Evolutionary conservation across 1,139 yeast species (phyloP).

Genomic region (Geotrichum aggregatum): DNA sequence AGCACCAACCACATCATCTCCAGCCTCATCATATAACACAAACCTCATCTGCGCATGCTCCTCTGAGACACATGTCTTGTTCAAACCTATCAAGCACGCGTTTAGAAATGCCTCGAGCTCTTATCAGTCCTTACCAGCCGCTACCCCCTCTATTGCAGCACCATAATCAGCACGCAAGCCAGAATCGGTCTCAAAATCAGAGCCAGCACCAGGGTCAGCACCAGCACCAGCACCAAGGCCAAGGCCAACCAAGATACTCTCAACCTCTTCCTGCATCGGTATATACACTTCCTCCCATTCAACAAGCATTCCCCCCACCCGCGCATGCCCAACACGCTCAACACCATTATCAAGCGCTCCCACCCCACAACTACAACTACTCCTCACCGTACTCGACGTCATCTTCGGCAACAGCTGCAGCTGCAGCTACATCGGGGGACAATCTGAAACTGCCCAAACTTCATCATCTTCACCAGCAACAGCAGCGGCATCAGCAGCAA

Average conservation of each 20-base stretch:
- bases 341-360: conserved; percentile 5
- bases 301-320: conserved; percentile 3
- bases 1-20: not conserved
- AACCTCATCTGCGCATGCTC: not conserved
- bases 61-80: not conserved
- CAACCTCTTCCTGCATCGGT: conserved; percentile 3
- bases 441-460: not conserved
- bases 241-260: conserved; percentile 5
- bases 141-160: not conserved
- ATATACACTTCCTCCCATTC: conserved; percentile 10
- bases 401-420: not conserved
- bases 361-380: not conserved
- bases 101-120: not conserved
- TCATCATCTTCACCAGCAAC: conserved; percentile 3
- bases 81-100: not conserved
- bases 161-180: not conserved
- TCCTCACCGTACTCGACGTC: too few species aligned
- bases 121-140: not conserved
- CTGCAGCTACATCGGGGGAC: not conserved
- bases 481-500: not conserved
- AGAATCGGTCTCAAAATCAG: conserved; percentile 3
- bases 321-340: not conserved
- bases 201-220: conserved; percentile 9
- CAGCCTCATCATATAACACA: not conserved
- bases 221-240: conserved; percentile 8